These are phyloP conservation scores for Chlamydomonas sp. DNA, from an alignment of 139 green algal genomes.

Conservation along the genomic window DNA sequence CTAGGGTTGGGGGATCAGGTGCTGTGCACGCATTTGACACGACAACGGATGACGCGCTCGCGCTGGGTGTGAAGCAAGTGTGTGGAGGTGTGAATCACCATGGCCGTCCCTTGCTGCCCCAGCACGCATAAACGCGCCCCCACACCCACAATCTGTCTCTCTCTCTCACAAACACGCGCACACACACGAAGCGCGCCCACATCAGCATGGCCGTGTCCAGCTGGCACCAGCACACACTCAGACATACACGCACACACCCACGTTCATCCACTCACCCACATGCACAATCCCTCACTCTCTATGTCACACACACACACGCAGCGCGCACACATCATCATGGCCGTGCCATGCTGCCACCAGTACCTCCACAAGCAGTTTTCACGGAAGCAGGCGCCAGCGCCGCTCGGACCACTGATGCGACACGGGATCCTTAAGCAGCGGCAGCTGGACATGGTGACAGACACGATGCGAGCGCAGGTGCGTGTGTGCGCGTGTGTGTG, in stretches of 20 bases:
- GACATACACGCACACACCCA: background rate
- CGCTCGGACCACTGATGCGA: conserved; percentile 26
- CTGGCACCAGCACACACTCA: background rate
- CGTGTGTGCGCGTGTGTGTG: no score
- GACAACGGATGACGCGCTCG: conserved; percentile 52
- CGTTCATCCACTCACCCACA: background rate
- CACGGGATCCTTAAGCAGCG: conserved; percentile 58
- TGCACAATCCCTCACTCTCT: background rate
- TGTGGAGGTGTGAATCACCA: background rate
- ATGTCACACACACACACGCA: conserved; percentile 7
- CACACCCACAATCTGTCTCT: background rate
- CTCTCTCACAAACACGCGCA: background rate
- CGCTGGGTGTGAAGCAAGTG: conserved; percentile 28
- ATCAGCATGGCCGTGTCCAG: background rate
- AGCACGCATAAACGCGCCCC: background rate
- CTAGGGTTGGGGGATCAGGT: no score
- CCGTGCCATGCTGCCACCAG: conserved; percentile 62
- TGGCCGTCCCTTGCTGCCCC: background rate
- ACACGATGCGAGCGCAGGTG: conserved; percentile 36
- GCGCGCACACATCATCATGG: conserved; percentile 35
- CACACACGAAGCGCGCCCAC: background rate
- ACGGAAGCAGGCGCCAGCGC: background rate
- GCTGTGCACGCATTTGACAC: conserved; percentile 66
- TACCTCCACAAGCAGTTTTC: conserved; percentile 43
- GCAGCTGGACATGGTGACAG: conserved; percentile 50